Evolutionary conservation across 1,284 basidiomycete genomes (phyloP).

Genomic region (Ceratobasidium sp.): DNA sequence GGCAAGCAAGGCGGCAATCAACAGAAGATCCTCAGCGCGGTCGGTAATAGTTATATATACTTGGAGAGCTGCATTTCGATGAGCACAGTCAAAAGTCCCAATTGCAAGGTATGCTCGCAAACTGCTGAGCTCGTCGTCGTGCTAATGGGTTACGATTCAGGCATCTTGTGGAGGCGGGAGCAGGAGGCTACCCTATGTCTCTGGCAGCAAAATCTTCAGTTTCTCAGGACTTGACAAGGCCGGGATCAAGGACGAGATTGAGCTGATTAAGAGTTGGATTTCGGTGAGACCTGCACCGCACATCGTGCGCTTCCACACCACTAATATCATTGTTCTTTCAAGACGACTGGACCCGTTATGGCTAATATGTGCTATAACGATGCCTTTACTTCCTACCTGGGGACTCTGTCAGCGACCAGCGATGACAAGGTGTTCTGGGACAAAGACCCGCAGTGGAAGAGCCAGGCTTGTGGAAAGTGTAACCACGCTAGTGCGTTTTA

Average conservation of each 20-base stretch:
- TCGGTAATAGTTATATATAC: constrained; percentile 10
- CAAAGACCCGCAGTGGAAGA: background rate
- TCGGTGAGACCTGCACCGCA: background rate
- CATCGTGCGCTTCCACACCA: too few species aligned
- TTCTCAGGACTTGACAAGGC: too few species aligned
- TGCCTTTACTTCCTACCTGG: background rate
- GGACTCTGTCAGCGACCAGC: background rate
- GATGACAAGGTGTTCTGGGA: background rate
- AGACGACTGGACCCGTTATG: constrained; percentile 18
- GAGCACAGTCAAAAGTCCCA: background rate
- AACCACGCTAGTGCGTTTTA: constrained; percentile 8
- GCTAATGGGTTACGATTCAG: background rate
- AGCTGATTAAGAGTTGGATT: background rate
- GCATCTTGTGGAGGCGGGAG: background rate
- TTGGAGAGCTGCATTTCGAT: background rate
- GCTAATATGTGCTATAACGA: background rate
- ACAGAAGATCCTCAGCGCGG: background rate
- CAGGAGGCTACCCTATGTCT: background rate
- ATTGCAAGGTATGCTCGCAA: background rate
- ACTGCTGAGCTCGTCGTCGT: background rate
- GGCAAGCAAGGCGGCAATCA: background rate
- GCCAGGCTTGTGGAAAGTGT: background rate
- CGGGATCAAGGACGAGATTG: background rate
- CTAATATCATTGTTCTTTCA: too few species aligned
- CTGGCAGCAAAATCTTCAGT: background rate